Evolutionary conservation across 495 filamentous ascomycete species (phyloP).

Genomic region (Aspergillus saccharolyticus): DNA sequence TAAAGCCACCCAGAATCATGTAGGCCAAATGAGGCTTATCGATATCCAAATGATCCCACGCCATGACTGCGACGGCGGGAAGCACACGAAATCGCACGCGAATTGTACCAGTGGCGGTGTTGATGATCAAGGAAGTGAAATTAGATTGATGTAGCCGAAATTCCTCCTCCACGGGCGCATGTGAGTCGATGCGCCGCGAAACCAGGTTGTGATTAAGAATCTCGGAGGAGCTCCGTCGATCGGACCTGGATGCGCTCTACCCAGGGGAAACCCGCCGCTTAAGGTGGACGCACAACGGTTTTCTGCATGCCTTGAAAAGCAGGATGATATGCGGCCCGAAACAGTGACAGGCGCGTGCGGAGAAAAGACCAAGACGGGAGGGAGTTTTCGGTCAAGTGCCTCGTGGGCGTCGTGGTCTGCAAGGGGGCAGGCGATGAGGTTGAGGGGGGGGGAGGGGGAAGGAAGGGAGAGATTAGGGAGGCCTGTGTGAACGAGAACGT

Average conservation of each 20-base stretch:
- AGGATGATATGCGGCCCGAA: conserved; percentile 1
- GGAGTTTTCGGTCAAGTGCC: neutral
- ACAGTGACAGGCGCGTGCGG: conserved; percentile 6
- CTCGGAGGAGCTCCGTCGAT: conserved; percentile 3
- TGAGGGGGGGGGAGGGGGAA: neutral
- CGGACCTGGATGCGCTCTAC: conserved; percentile 6
- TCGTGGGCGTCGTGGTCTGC: conserved; percentile 2
- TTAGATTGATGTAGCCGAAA: neutral
- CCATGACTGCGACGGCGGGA: conserved; percentile 54
- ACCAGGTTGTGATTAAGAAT: neutral
- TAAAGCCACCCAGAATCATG: conserved; percentile 97
- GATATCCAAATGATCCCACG: conserved; percentile 87
- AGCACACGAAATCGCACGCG: neutral
- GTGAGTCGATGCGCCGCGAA: neutral
- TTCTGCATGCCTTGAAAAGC: conserved; percentile 11
- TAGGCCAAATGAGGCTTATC: conserved; percentile 97
- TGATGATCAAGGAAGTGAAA: neutral
- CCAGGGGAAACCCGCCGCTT: conserved; percentile 1
- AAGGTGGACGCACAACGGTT: conserved; percentile 3
- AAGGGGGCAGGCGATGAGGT: too few relatives aligned
- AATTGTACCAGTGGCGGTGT: neutral
- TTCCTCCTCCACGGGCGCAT: neutral
- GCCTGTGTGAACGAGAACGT: neutral
- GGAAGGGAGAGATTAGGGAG: neutral
- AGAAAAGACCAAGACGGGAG: neutral